Base-by-base conservation (phyloP, 106 monocot species). In the Agapanthus africanus region DNA sequence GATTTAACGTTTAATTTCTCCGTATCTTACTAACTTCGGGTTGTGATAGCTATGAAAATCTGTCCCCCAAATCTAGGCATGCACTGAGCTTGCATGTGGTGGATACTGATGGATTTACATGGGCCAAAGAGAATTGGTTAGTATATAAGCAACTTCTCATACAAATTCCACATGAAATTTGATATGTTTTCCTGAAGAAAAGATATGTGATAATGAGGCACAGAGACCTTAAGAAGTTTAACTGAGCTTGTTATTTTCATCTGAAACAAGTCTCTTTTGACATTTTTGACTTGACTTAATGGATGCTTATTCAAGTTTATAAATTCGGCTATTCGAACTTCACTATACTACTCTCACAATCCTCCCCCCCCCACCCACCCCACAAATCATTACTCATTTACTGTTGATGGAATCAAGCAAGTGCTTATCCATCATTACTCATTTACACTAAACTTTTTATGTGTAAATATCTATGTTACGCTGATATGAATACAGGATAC, bases 81-180 rank as follows among this genome's bases (percentile, higher is more conserved):
- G 97, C 91, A 15, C 66, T 83, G 11, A 97, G 89, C 76, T 81
- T 97, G 77, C 97, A 97, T 71, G 79, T 77, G 52, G 82, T 97
- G 66, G 97, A 97, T 59, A 89, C 91, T 47, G 77, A 84, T 71
- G 84, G 91, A 35, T 84, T 59, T 76, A 61, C 54, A 66, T 97
- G 97, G 91, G 73, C 75, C 42, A 64, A 78, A 40, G 84, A 87
- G 8, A 97, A 97, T 72, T 92, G 97, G 97, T 97, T 79, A 73
- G 83, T 65, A 32, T 46, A 30, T 40, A 63, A 14, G 23, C 15
- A 22, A 62, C 33, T 36, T 51, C 54, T 32, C 31, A 14, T 46
- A 19, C 16, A 63, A 19, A 57, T 46, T 44, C n/a, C 61, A 18
- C 11, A 27, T 19, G 14, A 25, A 40, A 5, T 11, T 66, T 40